Evolutionary conservation across 2,329 filamentous ascomycete genomes (phyloP).

Genomic region (Cladosporium sp.): DNA sequence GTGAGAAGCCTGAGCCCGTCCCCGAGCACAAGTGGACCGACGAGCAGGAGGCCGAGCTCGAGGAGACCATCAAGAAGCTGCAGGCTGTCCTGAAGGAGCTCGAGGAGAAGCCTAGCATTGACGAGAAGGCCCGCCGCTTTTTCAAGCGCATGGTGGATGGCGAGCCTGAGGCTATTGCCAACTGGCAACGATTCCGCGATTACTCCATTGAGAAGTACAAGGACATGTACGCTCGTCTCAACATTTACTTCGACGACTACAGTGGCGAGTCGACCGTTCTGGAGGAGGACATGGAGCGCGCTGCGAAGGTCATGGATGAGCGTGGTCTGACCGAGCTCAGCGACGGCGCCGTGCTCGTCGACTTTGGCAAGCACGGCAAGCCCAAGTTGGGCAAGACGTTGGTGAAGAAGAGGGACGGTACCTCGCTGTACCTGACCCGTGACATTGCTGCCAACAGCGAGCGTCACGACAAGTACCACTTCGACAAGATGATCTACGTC

Average conservation of each 20-base stretch:
- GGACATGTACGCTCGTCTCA: slow-evolving; percentile 57
- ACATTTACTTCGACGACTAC: slow-evolving; percentile 61
- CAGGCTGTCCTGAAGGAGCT: slow-evolving; percentile 43
- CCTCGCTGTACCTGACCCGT: slow-evolving; percentile 61
- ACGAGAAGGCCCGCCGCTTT: slow-evolving; percentile 67
- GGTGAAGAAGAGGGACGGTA: slow-evolving; percentile 61
- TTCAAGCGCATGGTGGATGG: slow-evolving; percentile 64
- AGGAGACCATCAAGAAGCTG: slow-evolving; percentile 41
- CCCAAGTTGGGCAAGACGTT: slow-evolving; percentile 64
- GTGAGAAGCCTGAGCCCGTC: slow-evolving; percentile 39
- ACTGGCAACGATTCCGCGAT: slow-evolving; percentile 60
- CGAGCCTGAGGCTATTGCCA: slow-evolving; percentile 50
- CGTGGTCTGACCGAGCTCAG: slow-evolving; percentile 57
- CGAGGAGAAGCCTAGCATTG: slow-evolving; percentile 51
- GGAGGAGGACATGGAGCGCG: slow-evolving; percentile 55
- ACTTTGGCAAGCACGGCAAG: slow-evolving; percentile 61
- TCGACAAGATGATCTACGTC: slow-evolving; percentile 65
- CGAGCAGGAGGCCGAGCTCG: slow-evolving; percentile 44
- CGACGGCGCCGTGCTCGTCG: slow-evolving; percentile 61
- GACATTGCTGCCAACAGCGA: slow-evolving; percentile 62
- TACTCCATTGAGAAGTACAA: slow-evolving; percentile 60
- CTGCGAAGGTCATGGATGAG: slow-evolving; percentile 53
- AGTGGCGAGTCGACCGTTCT: slow-evolving; percentile 64
- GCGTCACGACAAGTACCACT: slow-evolving; percentile 55
- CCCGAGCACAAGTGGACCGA: slow-evolving; percentile 31